Percentiles rank a stretch among this genome's conserved stretches.
phyloP scores from a whole-genome alignment of 805 yeast genomes.

The Yueomyces sinensis region DNA sequence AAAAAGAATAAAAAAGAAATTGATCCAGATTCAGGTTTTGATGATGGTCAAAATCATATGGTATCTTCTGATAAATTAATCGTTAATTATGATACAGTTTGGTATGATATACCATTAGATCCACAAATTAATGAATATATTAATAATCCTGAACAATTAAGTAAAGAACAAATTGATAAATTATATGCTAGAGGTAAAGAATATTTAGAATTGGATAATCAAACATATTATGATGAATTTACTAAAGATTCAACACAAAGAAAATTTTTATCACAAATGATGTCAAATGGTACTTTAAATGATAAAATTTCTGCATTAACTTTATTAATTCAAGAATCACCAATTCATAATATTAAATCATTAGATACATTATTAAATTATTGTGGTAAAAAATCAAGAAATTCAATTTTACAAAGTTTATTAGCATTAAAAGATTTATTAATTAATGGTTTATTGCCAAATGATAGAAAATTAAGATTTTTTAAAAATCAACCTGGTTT shows the following conservation, averaged over 20 bases:
- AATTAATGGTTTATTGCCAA: conserved; percentile 66
- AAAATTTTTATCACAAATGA: conserved; percentile 77
- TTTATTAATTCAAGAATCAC: conserved; percentile 86
- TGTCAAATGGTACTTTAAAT: conserved; percentile 82
- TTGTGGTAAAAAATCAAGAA: conserved; percentile 85
- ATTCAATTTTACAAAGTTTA: conserved; percentile 82
- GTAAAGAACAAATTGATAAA: conserved; percentile 44
- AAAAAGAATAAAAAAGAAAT: conserved; percentile 2
- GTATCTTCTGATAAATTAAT: conserved; percentile 43
- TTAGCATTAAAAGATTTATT: conserved; percentile 84
- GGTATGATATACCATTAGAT: conserved; percentile 55
- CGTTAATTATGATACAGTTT: conserved; percentile 53
- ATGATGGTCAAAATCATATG: conserved; percentile 20
- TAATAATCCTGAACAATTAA: conserved; percentile 13
- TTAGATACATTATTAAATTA: conserved; percentile 63
- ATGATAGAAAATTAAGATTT: conserved; percentile 60
- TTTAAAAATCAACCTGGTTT: conserved; percentile 66
- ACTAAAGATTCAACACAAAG: conserved; percentile 67
- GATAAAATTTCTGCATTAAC: conserved; percentile 95
- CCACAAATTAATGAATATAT: conserved; percentile 10
- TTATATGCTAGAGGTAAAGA: conserved; percentile 54
- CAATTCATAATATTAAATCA: conserved; percentile 76
- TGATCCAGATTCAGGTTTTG: conserved; percentile 19
- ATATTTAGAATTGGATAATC: conserved; percentile 58
- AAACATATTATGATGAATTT: conserved; percentile 56